Evolutionary conservation across 768 basidiomycete genomes (phyloP), one percentile per base, ranked within the genome.

Genomic region (Leccinum disarticulatum): DNA sequence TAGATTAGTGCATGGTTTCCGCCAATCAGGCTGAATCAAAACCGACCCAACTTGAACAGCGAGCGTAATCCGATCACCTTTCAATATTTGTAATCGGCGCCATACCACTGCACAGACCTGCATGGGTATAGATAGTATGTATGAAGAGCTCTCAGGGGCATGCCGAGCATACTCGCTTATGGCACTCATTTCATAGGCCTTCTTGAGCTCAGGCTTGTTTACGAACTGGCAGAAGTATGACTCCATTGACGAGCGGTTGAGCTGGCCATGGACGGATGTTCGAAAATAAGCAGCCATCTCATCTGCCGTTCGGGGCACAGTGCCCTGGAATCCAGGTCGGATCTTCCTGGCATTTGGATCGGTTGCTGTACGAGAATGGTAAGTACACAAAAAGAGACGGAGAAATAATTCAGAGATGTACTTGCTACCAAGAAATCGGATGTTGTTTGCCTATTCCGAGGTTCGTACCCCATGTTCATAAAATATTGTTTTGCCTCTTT

Each of bases 281-380:
- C 64, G 70, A 68, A 82, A 85, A 62, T 80, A 73, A 2, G 74
- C 66, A 0, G 78, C 86, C 62, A 89, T 86, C 65, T 89, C 86
- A 3, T 71, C 76, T 1, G 88, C 80, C 0, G 83, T 83, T 33
- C 78, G 77, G 1, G 88, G 87, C 0, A 77, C 74, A 15, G 70
- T 71, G 1, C 61, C 55, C 15, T 76, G 72, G 48, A 78, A 73
- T 3, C 78, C 80, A 1, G 72, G 52, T 22, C 83, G 80, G 4
- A 77, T 66, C 17, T 77, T 81, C 46, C 90, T 86, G 0, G 80
- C 84, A 22, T 77, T 77, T 2, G 86, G 81, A 62, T 88, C 85
- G 4, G 87, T 88, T 8, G 83, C 85, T 62, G 35, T 1, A 19
- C 4, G 9, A 19, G 4, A 10, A 22, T 8, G 0, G 15, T 61